Conservation (phyloP, 768 basidiomycete genomes). For the Amanita molliuscula region DNA sequence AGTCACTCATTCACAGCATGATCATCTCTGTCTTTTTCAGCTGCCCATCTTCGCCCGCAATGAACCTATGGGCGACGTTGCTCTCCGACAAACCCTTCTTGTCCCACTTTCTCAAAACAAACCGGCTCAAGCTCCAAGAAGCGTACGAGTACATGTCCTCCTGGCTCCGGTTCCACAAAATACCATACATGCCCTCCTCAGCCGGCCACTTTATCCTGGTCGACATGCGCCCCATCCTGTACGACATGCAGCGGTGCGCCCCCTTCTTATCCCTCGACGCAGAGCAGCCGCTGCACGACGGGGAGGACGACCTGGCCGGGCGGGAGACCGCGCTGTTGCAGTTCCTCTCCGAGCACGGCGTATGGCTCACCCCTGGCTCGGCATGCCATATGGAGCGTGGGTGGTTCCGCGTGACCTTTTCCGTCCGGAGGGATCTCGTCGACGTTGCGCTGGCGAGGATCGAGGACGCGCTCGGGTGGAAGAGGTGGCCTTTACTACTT, state of each 20-base stretch:
- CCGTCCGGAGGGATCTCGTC: conserved; percentile 7
- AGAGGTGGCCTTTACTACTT: neutral
- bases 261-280: neutral
- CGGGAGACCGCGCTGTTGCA: conserved; percentile 3
- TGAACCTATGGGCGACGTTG: conserved; percentile 14
- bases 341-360: neutral
- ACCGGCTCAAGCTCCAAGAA: conserved; percentile 8
- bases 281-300: neutral
- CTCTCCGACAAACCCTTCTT: conserved; percentile 13
- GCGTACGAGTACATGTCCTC: conserved; percentile 15
- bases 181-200: conserved; percentile 10
- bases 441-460: conserved; percentile 6
- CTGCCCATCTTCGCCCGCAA: conserved; percentile 14
- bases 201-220: conserved; percentile 14
- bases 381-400: conserved; percentile 4
- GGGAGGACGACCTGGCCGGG: neutral
- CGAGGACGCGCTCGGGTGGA: conserved; percentile 9
- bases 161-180: conserved; percentile 15
- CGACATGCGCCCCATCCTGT: conserved; percentile 9
- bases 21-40: conserved; percentile 12
- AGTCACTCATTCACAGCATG: conserved; percentile 10
- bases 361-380: conserved; percentile 3
- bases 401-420: conserved; percentile 10
- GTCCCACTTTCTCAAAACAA: conserved; percentile 11
- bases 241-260: conserved; percentile 3